Percentiles rank a stretch among this genome's conserved stretches.
phyloP scores from a whole-genome alignment of 2,329 filamentous ascomycete genomes.

The Albifimbria verrucaria region DNA sequence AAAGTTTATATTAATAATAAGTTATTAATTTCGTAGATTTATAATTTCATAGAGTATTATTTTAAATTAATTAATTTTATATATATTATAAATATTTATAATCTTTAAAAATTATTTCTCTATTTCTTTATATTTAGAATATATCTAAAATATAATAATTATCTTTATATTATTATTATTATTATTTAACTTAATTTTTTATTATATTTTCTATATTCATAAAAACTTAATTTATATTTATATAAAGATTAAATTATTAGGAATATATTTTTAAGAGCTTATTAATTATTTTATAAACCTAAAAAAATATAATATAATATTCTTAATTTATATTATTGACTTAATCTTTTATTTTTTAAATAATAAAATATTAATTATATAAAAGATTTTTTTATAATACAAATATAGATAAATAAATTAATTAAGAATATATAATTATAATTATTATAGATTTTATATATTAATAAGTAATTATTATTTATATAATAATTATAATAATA shows the following conservation, averaged over 20 bases:
- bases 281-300: neutral
- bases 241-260: slow-evolving; percentile 3
- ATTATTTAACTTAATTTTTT: neutral
- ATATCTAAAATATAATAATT: neutral
- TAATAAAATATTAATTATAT: neutral
- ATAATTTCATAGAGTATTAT: neutral
- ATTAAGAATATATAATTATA: neutral
- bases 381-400: slow-evolving; percentile 7
- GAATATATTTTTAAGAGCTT: slow-evolving; percentile 2
- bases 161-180: slow-evolving; percentile 1
- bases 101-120: neutral
- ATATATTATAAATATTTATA: neutral
- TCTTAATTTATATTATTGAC: neutral
- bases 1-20: neutral
- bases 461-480: neutral
- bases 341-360: neutral
- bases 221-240: neutral
- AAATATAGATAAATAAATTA: neutral
- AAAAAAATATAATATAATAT: neutral
- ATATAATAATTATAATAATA: neutral
- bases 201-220: neutral
- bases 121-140: neutral
- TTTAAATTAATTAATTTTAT: slow-evolving; percentile 1
- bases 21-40: neutral
- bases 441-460: neutral